These are phyloP conservation scores for Mycena rebaudengoi DNA, from an alignment of 768 basidiomycete species.

Conservation along the genomic window DNA sequence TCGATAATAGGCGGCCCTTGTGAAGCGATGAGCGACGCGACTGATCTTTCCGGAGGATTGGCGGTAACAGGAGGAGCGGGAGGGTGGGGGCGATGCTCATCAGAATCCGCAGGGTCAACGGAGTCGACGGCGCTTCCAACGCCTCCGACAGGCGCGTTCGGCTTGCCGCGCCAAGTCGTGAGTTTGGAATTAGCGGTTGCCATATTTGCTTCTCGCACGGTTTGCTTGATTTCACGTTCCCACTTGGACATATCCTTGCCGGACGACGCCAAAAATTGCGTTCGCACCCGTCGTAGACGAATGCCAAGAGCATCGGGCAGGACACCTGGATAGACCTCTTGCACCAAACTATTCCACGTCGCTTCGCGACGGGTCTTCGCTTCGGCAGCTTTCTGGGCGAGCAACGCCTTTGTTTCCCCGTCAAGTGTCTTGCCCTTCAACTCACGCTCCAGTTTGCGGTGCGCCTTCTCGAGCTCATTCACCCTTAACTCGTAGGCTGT, in stretches of 20 bases:
- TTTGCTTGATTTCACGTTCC: conserved; percentile 67
- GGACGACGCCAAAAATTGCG: conserved; percentile 66
- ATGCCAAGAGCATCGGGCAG: conserved; percentile 55
- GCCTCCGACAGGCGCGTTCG: too few species aligned
- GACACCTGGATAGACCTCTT: conserved; percentile 60
- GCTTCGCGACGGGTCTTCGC: conserved; percentile 64
- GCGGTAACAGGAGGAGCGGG: conserved; percentile 49
- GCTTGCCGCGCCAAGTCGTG: too few species aligned
- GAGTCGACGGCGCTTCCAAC: too few species aligned
- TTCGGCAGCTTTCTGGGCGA: conserved; percentile 73
- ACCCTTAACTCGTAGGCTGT: conserved; percentile 47
- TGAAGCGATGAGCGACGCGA: conserved; percentile 58
- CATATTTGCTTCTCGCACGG: conserved; percentile 63
- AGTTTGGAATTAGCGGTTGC: conserved; percentile 29
- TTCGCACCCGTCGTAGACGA: conserved; percentile 63
- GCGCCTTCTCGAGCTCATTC: conserved; percentile 54
- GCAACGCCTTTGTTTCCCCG: conserved; percentile 56
- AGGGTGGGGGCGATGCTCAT: conserved; percentile 30
- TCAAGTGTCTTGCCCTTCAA: conserved; percentile 45
- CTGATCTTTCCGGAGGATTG: conserved; percentile 59
- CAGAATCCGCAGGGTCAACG: conserved; percentile 8
- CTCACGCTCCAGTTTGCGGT: conserved; percentile 43
- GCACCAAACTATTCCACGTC: conserved; percentile 71
- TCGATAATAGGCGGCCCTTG: conserved; percentile 55
- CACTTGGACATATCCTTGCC: conserved; percentile 61